phyloP scores from a whole-genome alignment of 805 yeast genomes.

The Pichia paraexigua region DNA sequence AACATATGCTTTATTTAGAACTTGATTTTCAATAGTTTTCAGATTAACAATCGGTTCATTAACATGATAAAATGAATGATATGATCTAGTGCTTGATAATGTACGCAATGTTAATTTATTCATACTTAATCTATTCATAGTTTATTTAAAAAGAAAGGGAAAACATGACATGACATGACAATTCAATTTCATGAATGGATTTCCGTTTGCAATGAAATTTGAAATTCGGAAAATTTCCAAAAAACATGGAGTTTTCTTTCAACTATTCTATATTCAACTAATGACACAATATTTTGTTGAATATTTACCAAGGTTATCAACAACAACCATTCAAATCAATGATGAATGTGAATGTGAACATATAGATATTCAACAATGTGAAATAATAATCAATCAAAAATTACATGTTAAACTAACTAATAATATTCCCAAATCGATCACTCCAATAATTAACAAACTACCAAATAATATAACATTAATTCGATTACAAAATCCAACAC shows the following conservation, averaged over 20 bases:
- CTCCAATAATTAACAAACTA: not conserved
- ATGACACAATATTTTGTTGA: slow-evolving; percentile 12
- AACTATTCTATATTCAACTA: not conserved
- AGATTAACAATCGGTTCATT: slow-evolving; percentile 29
- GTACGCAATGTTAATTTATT: not conserved
- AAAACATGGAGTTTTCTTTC: not conserved
- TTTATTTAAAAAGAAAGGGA: no score
- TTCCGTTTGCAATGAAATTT: no score
- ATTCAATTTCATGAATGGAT: not conserved
- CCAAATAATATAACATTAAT: not conserved
- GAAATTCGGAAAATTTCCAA: no score
- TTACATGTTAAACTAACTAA: not conserved
- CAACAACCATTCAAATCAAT: slow-evolving; percentile 4
- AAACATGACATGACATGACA: no score
- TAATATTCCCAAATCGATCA: not conserved
- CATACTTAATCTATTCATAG: no score
- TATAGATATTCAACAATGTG: not conserved
- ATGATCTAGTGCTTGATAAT: slow-evolving; percentile 21
- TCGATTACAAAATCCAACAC: not conserved
- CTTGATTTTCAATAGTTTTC: slow-evolving; percentile 31
- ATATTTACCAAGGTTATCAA: slow-evolving; percentile 20
- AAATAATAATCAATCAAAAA: not conserved
- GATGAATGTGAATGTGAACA: not conserved
- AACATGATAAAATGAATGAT: slow-evolving; percentile 31
- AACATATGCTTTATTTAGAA: slow-evolving; percentile 26